A percentile compares a stretch with the other conserved stretches of the same genome.
Conservation (phyloP, 805 yeast species). For the Schwanniomyces yamadae region DNA sequence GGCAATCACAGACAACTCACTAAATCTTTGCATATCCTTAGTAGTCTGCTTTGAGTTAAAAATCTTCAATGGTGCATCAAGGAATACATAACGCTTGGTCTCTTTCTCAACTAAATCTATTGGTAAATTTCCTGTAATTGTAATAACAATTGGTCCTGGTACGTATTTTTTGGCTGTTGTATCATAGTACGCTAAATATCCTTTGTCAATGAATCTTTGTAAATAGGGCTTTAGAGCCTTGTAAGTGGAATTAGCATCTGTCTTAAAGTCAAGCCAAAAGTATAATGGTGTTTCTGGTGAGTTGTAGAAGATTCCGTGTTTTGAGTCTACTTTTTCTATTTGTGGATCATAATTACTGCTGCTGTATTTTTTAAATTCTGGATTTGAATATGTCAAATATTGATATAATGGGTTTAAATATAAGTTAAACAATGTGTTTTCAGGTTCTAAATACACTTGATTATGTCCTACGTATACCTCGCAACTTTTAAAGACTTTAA, state of each 20-base stretch:
- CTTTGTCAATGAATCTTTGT: conserved; percentile 44
- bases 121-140: conserved; percentile 69
- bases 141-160: conserved; percentile 58
- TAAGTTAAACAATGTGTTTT: conserved; percentile 46
- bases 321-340: conserved; percentile 13
- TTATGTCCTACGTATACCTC: conserved; percentile 66
- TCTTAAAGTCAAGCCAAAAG: conserved; percentile 64
- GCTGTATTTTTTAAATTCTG: conserved; percentile 12
- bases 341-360: conserved; percentile 12
- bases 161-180: conserved; percentile 26
- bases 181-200: conserved; percentile 53
- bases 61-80: conserved; percentile 51
- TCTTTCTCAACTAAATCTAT: conserved; percentile 28
- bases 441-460: conserved; percentile 42
- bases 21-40: conserved; percentile 19
- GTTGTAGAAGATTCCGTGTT: conserved; percentile 38
- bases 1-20: conserved; percentile 36
- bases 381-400: conserved; percentile 51
- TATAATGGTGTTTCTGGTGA: conserved; percentile 53
- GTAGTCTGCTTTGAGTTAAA: conserved; percentile 16
- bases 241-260: conserved; percentile 51
- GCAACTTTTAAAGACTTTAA: conserved; percentile 21
- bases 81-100: conserved; percentile 39
- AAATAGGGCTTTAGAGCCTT: conserved; percentile 44
- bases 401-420: conserved; percentile 54